Evolutionary conservation across 2,329 filamentous ascomycete genomes (phyloP), one percentile per base, ranked within the genome.

Genomic region (Sporothrix protearum): DNA sequence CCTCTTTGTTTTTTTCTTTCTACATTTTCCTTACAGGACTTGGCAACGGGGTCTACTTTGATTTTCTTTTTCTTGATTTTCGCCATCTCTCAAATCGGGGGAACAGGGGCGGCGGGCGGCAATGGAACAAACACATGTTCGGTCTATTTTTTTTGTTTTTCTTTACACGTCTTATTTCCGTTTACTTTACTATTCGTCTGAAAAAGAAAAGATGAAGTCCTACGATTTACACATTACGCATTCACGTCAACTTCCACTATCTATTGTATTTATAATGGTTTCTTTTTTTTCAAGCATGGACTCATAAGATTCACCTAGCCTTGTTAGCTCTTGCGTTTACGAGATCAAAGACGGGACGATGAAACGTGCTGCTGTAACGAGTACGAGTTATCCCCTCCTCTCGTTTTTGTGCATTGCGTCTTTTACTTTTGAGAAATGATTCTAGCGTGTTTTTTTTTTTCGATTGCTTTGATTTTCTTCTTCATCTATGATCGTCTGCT

Each of bases 21-120:
- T 72, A 72, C 70, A 45, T 72, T 75, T 64, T 71, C 70, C 74
- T 71, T 71, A 73, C 69, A 73, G 53, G 55, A 25, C 33, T 61
- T 69, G 42, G 42, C 25, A 68, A 22, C 64, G 28, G 42, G 47
- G 73, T 59, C 61, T 71, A 69, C 73, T 71, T 71, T n/a, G 10
- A 64, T 49, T 66, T 73, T 72, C 67, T 53, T 63, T 73, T 70
- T 1, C 36, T 51, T 59, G 39, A 69, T 42, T 73, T 64, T 68
- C 33, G 19, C 36, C 3, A 45, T 64, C 39, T 64, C 22, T 5
- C 36, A 22, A 64, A 28, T 14, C 10, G n/a, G 39, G 33, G 36
- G 39, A 22, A 28, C 36, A 64, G 36, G 36, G 59, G n/a, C 59
- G 36, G 59, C 36, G 36, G 59, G 59, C 33, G 8, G n/a, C 57